Conservation (phyloP, 2,329 filamentous ascomycete species). For the Fusarium duplospermum region DNA sequence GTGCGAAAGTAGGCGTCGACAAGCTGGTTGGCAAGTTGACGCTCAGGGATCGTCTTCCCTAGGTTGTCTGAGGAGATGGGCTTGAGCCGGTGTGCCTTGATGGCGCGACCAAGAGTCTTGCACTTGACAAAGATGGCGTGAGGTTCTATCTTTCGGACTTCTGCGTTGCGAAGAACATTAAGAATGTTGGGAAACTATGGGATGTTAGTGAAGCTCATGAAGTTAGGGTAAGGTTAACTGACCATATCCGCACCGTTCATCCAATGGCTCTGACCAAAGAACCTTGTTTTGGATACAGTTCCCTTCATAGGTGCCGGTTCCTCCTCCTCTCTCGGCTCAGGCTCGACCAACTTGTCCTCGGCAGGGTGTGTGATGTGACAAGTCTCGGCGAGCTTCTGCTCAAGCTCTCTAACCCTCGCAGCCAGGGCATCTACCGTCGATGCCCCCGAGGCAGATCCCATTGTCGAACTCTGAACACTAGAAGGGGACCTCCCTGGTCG, state of each 20-base stretch:
- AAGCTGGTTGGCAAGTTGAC: conserved; percentile 60
- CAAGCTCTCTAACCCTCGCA: conserved; percentile 56
- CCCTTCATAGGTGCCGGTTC: conserved; percentile 44
- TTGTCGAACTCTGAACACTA: conserved; percentile 42
- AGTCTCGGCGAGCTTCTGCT: conserved; percentile 53
- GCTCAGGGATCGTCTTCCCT: conserved; percentile 53
- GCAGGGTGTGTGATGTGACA: conserved; percentile 39
- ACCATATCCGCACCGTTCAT: conserved; percentile 58
- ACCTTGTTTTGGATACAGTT: conserved; percentile 57
- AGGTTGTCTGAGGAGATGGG: conserved; percentile 51
- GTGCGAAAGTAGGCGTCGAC: conserved; percentile 66
- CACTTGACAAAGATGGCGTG: conserved; percentile 51
- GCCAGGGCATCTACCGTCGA: conserved; percentile 50
- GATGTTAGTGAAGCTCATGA: not conserved
- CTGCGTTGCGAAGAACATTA: conserved; percentile 40
- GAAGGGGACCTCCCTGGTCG: conserved; percentile 22
- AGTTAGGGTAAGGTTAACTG: conserved; percentile 25
- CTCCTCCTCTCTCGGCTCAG: not conserved
- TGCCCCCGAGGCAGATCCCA: conserved; percentile 41
- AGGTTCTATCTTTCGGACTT: conserved; percentile 46
- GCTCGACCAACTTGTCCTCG: conserved; percentile 20
- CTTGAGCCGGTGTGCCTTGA: conserved; percentile 55
- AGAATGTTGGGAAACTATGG: conserved; percentile 48
- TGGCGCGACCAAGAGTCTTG: conserved; percentile 54
- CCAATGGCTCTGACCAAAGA: conserved; percentile 64